Evolutionary conservation across 805 yeast species (phyloP), one percentile per base, ranked within the genome.

Genomic region (Metschnikowia cubensis): DNA sequence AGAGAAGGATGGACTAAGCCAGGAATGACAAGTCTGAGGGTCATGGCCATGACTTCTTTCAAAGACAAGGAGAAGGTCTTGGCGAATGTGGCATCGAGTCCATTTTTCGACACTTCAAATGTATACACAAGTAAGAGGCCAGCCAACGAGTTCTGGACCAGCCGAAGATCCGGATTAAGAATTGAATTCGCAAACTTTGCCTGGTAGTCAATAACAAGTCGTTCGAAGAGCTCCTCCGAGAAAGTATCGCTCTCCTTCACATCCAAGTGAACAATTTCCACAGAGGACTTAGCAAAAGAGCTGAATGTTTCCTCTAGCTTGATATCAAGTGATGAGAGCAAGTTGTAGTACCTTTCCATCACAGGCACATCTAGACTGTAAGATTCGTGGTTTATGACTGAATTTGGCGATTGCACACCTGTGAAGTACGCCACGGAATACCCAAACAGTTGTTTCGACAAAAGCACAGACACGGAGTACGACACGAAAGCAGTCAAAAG

Each of bases 251-350:
- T 55, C 13, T 51, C 46, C 13, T 34, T 43, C 3, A 43, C 34
- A 22, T 35, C 14, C 14, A 43, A 17, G 18, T 22, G 25, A 45
- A 85, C 80, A 2, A 85, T 59, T 2, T 62, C 58, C 38, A 63
- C 65, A 1, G 83, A 65, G 33, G 72, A 71, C 3, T 62, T 57
- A 7, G 68, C 38, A 74, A 60, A 59, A 59, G 68, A 56, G 2
- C 57, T 52, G 40, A 84, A 75, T 20, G 66, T 65, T 1, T 59
- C 58, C n/a, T 66, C 67, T 11, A 83, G 67, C 47, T 84, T 81
- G 46, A 89, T 60, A 65, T 91, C 98, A 65, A 79, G 80, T 3
- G 94, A 81, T 32, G 73, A 60, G 0, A 86, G 77, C 51, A 89
- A 69, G 48, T 63, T 70, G 37, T 55, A 55, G 25, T 50, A 61